Evolutionary conservation across 2,329 filamentous ascomycete genomes (phyloP).

Genomic region (Acrocalymma vagum): DNA sequence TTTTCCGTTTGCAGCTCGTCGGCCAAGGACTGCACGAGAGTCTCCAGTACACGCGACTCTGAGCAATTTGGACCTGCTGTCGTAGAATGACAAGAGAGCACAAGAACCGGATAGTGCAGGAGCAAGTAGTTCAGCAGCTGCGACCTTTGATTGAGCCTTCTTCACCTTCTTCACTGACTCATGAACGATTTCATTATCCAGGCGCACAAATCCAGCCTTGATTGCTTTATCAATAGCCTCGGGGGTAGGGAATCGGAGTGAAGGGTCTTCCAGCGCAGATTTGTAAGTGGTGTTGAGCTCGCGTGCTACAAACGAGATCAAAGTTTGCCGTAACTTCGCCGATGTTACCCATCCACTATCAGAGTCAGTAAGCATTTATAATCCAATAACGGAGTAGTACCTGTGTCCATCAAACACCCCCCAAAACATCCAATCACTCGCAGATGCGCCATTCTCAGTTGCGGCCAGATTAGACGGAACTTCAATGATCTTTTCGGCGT

Average conservation of each 20-base stretch:
- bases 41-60: constrained; percentile 97
- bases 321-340: constrained; percentile 88
- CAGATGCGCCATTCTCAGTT: constrained; percentile 62
- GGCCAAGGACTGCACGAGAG: constrained; percentile 91
- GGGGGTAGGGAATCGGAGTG: constrained; percentile 70
- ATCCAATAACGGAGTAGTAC: constrained; percentile 55
- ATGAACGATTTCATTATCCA: constrained; percentile 95
- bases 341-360: constrained; percentile 95
- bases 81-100: constrained; percentile 95
- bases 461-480: constrained; percentile 71
- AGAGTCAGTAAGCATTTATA: constrained; percentile 10
- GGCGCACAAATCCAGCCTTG: constrained; percentile 85
- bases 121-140: constrained; percentile 89
- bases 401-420: constrained; percentile 97
- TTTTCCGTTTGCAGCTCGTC: constrained; percentile 79
- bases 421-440: constrained; percentile 99
- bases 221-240: constrained; percentile 90
- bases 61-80: constrained; percentile 83
- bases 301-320: constrained; percentile 91
- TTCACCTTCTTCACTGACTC: constrained; percentile 91
- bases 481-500: constrained; percentile 97
- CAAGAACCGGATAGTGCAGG: constrained; percentile 97
- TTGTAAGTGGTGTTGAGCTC: constrained; percentile 95
- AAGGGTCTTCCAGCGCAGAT: constrained; percentile 67
- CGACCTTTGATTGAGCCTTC: constrained; percentile 86